These are phyloP conservation scores for Rhizopus microsporus DNA, from an alignment of 371 early-diverging fungal genomes.

Conservation along the genomic window DNA sequence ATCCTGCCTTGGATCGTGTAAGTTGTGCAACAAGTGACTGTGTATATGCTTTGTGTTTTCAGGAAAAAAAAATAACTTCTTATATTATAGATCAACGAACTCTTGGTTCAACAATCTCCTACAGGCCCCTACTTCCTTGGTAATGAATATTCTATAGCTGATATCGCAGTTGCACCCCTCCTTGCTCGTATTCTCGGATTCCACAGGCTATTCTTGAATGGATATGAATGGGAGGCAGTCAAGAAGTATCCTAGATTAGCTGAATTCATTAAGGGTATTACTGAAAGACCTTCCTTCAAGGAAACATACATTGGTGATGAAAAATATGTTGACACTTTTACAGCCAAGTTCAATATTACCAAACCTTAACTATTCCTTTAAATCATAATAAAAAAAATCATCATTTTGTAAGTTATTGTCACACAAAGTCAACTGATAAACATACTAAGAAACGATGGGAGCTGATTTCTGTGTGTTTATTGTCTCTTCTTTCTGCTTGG, in stretches of 20 bases:
- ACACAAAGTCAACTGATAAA: no score
- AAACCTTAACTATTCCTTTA: constrained; percentile 14
- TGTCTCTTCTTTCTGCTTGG: no score
- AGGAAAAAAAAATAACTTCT: not conserved
- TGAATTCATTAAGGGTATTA: constrained; percentile 35
- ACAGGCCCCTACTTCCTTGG: constrained; percentile 68
- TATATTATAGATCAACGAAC: constrained; percentile 34
- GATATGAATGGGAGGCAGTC: constrained; percentile 18
- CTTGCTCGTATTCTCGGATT: constrained; percentile 30
- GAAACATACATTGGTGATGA: constrained; percentile 34
- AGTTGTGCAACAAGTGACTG: constrained; percentile 9
- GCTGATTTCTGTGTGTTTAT: no score
- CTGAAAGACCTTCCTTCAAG: constrained; percentile 24
- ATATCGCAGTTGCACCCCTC: constrained; percentile 59
- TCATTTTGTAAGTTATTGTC: no score
- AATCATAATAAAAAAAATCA: no score
- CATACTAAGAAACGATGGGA: no score
- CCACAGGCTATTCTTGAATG: constrained; percentile 18
- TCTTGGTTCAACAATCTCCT: constrained; percentile 45
- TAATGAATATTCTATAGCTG: constrained; percentile 58
- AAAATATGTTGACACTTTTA: constrained; percentile 12
- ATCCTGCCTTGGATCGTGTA: constrained; percentile 31
- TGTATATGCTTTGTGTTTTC: no score
- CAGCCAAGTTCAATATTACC: constrained; percentile 19
- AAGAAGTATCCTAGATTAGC: constrained; percentile 29